Evolutionary conservation across 2,329 filamentous ascomycete genomes (phyloP).

Genomic region (Colletotrichum somersetense): DNA sequence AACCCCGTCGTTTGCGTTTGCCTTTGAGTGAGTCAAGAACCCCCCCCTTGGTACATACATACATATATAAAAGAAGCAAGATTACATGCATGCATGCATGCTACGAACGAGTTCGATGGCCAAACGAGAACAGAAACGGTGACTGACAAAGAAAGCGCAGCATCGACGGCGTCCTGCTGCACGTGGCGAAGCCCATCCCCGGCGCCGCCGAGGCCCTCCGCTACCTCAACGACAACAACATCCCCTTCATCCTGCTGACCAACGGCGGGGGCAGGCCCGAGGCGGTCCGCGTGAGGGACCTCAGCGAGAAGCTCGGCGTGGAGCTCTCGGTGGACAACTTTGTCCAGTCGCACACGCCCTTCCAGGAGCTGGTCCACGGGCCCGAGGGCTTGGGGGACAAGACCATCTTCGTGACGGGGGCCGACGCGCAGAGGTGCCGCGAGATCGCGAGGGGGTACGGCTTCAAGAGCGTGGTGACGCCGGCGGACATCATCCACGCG

Average conservation of each 20-base stretch:
- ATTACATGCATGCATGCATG: background rate
- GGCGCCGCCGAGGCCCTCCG: conserved; percentile 80
- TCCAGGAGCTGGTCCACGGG: conserved; percentile 76
- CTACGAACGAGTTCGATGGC: too few species aligned
- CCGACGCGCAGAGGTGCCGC: conserved; percentile 75
- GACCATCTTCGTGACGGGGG: conserved; percentile 81
- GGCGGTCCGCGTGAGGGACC: conserved; percentile 44
- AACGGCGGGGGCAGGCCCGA: conserved; percentile 94
- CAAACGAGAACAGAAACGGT: background rate
- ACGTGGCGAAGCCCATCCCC: conserved; percentile 82
- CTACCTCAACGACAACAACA: conserved; percentile 78
- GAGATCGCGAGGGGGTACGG: conserved; percentile 81
- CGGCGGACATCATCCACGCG: conserved; percentile 83
- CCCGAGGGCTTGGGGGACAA: conserved; percentile 68
- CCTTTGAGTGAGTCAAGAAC: conserved; percentile 50
- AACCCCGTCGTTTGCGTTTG: conserved; percentile 55
- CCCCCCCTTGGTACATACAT: background rate
- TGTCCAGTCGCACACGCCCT: conserved; percentile 92
- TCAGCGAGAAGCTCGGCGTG: conserved; percentile 59
- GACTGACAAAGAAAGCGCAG: conserved; percentile 46
- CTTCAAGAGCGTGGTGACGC: conserved; percentile 85
- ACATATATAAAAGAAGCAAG: too few species aligned
- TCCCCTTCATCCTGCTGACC: conserved; percentile 94
- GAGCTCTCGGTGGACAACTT: conserved; percentile 68
- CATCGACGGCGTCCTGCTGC: conserved; percentile 96